Conservation (phyloP, 768 basidiomycete species). For the Austroboletus eburneus region DNA sequence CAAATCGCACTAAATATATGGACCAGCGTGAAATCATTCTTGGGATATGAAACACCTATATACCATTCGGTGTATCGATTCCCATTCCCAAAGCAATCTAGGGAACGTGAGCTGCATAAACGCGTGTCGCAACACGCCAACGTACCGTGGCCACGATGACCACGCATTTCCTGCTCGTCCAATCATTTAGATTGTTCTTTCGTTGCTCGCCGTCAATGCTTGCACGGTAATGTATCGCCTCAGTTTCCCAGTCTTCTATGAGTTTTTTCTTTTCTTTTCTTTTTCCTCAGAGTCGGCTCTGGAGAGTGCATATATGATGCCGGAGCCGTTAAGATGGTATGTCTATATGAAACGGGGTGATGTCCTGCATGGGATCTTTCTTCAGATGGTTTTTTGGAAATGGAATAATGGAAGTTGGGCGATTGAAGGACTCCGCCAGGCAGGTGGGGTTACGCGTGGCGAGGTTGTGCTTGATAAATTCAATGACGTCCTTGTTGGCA, state of each 20-base stretch:
- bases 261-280: slow-evolving; percentile 68
- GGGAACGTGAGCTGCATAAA: slow-evolving; percentile 1
- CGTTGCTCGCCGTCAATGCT: slow-evolving; percentile 62
- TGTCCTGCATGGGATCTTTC: slow-evolving; percentile 49
- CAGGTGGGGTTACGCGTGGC: slow-evolving; percentile 51
- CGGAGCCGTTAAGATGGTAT: slow-evolving; percentile 55
- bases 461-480: slow-evolving; percentile 75
- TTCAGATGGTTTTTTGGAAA: slow-evolving; percentile 47
- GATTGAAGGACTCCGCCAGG: slow-evolving; percentile 86
- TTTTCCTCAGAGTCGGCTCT: slow-evolving; percentile 76
- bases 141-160: slow-evolving; percentile 92
- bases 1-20: slow-evolving; percentile 69
- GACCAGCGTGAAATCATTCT: background rate
- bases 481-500: slow-evolving; percentile 71
- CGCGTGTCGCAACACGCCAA: too few relatives aligned
- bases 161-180: slow-evolving; percentile 66
- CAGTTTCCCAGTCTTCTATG: slow-evolving; percentile 50
- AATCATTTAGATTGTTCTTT: slow-evolving; percentile 56
- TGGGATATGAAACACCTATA: slow-evolving; percentile 7
- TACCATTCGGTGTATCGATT: slow-evolving; percentile 82
- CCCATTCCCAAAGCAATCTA: slow-evolving; percentile 98
- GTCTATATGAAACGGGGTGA: slow-evolving; percentile 64
- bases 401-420: slow-evolving; percentile 83
- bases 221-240: slow-evolving; percentile 84
- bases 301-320: slow-evolving; percentile 82